These are phyloP conservation scores for Cladosporium sp. DNA, from an alignment of 2,329 filamentous ascomycete genomes.

Conservation along the genomic window DNA sequence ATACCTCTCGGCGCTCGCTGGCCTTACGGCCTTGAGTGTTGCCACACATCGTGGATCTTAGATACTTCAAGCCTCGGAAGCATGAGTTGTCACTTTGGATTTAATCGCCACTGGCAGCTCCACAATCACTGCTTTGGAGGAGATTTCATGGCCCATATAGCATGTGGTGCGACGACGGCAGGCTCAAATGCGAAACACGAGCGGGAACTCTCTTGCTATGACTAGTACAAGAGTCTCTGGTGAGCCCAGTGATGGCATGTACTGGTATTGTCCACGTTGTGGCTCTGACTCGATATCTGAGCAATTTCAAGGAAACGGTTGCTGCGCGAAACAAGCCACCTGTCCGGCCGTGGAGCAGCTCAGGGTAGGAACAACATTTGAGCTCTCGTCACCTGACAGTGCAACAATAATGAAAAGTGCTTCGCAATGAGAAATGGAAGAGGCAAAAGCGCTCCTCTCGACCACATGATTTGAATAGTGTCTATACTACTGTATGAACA, in stretches of 20 bases:
- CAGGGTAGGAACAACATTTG: background rate
- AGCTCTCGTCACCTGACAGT: too few species aligned
- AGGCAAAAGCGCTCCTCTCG: background rate
- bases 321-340: background rate
- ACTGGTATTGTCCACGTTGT: background rate
- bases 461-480: background rate
- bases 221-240: background rate
- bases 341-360: background rate
- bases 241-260: background rate
- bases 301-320: background rate
- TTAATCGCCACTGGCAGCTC: background rate
- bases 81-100: background rate
- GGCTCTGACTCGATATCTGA: background rate
- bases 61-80: background rate
- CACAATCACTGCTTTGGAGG: background rate
- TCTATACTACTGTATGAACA: background rate
- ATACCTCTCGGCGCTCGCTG: background rate
- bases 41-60: background rate
- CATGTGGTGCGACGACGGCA: background rate
- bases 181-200: background rate
- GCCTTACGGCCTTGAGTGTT: background rate
- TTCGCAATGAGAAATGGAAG: background rate
- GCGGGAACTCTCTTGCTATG: background rate
- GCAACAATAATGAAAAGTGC: too few species aligned
- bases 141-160: background rate